Percentiles rank a stretch among this genome's conserved stretches.
phyloP scores from a whole-genome alignment of 257 asterid species.

The Euphrasia confusa region DNA sequence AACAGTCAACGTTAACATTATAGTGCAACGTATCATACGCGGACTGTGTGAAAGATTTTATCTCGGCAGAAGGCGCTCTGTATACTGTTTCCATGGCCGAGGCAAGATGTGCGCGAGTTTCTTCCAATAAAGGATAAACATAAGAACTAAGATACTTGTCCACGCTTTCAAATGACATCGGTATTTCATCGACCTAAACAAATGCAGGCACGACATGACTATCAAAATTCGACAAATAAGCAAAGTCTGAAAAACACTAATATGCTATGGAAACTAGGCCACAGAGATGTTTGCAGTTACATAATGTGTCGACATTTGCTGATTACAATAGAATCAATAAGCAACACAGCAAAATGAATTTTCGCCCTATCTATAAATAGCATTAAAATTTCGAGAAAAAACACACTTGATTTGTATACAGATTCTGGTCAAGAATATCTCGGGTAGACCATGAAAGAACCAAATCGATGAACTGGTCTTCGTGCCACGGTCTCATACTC shows the following conservation, averaged over 20 bases:
- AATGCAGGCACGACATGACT: background rate
- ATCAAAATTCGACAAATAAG: background rate
- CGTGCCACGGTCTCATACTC: constrained; percentile 16
- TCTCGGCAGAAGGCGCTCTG: constrained; percentile 50
- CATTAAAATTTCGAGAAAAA: background rate
- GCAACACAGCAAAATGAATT: background rate
- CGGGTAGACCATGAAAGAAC: constrained; percentile 44
- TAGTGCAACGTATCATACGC: background rate
- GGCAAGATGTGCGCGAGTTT: constrained; percentile 44
- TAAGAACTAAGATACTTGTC: constrained; percentile 43
- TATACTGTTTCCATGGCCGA: constrained; percentile 36
- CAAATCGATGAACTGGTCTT: constrained; percentile 32
- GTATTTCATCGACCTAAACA: constrained; percentile 46
- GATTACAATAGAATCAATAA: background rate
- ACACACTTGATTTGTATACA: constrained; percentile 39
- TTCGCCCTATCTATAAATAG: background rate
- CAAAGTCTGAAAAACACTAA: too few relatives aligned
- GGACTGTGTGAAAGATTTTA: constrained; percentile 16
- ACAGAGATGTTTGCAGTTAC: background rate
- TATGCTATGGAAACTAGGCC: background rate
- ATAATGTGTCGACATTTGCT: background rate
- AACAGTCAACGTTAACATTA: constrained; percentile 27
- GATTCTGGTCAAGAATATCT: constrained; percentile 35
- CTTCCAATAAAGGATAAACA: constrained; percentile 48
- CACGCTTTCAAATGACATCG: constrained; percentile 33